Evolutionary conservation across 2,329 filamentous ascomycete species (phyloP).

Genomic region (Aureobasidium subglaciale): DNA sequence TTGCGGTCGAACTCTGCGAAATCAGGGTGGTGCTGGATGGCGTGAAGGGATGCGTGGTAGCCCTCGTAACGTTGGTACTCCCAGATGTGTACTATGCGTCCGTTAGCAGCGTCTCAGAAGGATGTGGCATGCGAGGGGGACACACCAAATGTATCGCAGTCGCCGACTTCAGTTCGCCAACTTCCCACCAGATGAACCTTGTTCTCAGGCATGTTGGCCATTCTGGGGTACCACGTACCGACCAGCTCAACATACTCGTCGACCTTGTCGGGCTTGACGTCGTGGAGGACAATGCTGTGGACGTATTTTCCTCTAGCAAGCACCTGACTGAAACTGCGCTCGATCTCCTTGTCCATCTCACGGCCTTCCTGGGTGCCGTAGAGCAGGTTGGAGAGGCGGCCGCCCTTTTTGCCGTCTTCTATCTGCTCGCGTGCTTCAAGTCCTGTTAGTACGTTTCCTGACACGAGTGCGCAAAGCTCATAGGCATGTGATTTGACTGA

Average conservation of each 20-base stretch:
- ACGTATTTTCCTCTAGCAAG: constrained; percentile 96
- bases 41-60: constrained; percentile 85
- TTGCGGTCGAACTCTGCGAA: constrained; percentile 77
- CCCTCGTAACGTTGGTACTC: constrained; percentile 97
- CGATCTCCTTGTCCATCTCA: constrained; percentile 90
- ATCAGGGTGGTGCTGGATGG: constrained; percentile 74
- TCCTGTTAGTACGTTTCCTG: constrained; percentile 4
- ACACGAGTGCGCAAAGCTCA: constrained; percentile 24
- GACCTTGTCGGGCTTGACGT: constrained; percentile 90
- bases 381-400: constrained; percentile 75
- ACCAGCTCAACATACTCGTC: constrained; percentile 91
- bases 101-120: background rate
- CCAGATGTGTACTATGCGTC: constrained; percentile 86
- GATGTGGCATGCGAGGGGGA: constrained; percentile 10
- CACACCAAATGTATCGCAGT: constrained; percentile 92
- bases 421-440: background rate
- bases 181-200: constrained; percentile 94
- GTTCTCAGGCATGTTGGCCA: constrained; percentile 78
- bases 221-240: constrained; percentile 83
- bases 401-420: constrained; percentile 56
- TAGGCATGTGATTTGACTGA: constrained; percentile 50
- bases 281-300: constrained; percentile 93
- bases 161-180: constrained; percentile 96
- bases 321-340: constrained; percentile 91
- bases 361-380: constrained; percentile 95